Evolutionary conservation across 164 flowering plant species (phyloP), one percentile per base, ranked within the genome.

Genomic region (Berberis vulgaris): DNA sequence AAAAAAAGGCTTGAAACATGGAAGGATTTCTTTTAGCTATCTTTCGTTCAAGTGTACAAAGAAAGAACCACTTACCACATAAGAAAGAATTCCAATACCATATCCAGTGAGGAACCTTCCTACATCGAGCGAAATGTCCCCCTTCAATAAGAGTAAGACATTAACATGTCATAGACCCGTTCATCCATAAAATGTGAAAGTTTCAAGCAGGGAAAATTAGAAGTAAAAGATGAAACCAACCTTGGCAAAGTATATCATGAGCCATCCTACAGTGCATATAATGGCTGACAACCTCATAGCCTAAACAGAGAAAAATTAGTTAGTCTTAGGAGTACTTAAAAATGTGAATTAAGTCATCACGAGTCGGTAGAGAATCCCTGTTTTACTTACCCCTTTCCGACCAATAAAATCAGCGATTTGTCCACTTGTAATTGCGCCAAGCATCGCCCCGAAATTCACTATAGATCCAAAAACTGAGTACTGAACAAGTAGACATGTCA

Each of bases 11-110:
- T n/a, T 3, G 55, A 52, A 10, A 26, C 55, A 12, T 52, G 13
- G 38, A 56, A 39, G 3, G 38, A 56, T n/a, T 38, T 56, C 7
- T 5, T 26, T 56, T 13, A 54, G 2, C 59, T 57, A 3, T 52
- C 13, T 26, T 52, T 6, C 10, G 13, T 52, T 38, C 43, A 57
- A 13, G 10, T 45, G 46, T 2, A 8, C 13, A 41, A 43, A 38
- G 2, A 41, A 41, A 41, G 42, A 46, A 43, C 11, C 6, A 57
- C 64, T 5, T 76, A 90, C 98, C 87, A 93, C 97, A 67, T 84
- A 90, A 9, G 97, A 90, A 66, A 83, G 81, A 46, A 80, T 83
- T 62, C 97, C 98, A 80, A 88, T 88, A 60, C 94, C 98, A 73
- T 88, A 90, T 77, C 98, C 98, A 1, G 83, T 79, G 52, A 83